Percentiles rank a stretch among this genome's conserved stretches.
phyloP scores from a whole-genome alignment of 2,329 filamentous ascomycete species.

The Epichloe typhina region DNA sequence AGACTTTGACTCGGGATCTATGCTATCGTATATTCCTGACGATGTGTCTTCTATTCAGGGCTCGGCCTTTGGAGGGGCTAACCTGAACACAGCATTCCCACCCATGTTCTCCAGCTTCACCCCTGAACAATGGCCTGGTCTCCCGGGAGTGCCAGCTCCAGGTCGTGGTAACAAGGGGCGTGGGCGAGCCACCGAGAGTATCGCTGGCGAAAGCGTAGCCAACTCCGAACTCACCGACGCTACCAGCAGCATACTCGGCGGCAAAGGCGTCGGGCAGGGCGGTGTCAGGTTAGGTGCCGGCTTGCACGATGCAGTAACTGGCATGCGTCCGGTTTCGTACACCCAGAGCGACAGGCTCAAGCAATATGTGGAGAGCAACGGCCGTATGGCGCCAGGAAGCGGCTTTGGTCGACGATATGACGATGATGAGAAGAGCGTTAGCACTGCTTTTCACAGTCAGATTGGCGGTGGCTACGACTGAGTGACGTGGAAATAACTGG shows the following conservation, averaged over 20 bases:
- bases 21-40: slow-evolving; percentile 91
- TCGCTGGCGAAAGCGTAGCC: slow-evolving; percentile 85
- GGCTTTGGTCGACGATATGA: slow-evolving; percentile 63
- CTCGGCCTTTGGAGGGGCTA: slow-evolving; percentile 74
- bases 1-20: slow-evolving; percentile 67
- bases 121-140: slow-evolving; percentile 73
- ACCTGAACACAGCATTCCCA: slow-evolving; percentile 63
- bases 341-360: slow-evolving; percentile 68
- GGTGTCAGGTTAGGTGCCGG: slow-evolving; percentile 77
- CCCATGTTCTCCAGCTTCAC: slow-evolving; percentile 93
- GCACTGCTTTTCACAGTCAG: slow-evolving; percentile 93
- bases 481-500: slow-evolving; percentile 13
- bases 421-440: slow-evolving; percentile 91
- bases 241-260: slow-evolving; percentile 63
- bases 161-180: slow-evolving; percentile 57
- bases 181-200: slow-evolving; percentile 56
- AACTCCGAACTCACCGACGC: slow-evolving; percentile 83
- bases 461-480: slow-evolving; percentile 53
- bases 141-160: slow-evolving; percentile 48
- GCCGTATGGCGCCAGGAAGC: slow-evolving; percentile 52
- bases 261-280: slow-evolving; percentile 65
- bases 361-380: slow-evolving; percentile 81
- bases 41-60: slow-evolving; percentile 95
- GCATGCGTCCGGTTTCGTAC: slow-evolving; percentile 42
- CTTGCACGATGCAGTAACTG: slow-evolving; percentile 62